A percentile compares a stretch with the other conserved stretches of the same genome.
Conservation (phyloP, 2,329 filamentous ascomycete genomes). For the Rhexocercosporidium sp. region DNA sequence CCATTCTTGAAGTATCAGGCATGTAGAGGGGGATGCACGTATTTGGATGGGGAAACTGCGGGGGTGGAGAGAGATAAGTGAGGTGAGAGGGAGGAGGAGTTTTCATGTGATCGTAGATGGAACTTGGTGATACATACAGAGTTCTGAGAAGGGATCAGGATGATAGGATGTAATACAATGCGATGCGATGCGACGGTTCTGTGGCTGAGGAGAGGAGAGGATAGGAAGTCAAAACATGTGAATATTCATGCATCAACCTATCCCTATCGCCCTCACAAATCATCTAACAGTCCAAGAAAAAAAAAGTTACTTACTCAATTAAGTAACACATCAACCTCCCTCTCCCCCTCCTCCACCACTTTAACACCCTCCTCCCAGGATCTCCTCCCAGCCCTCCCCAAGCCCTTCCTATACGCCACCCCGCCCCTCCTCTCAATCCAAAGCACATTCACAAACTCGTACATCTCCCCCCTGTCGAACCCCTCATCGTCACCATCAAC, state of each 20-base stretch:
- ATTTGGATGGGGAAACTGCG: constrained; percentile 23
- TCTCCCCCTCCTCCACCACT: neutral
- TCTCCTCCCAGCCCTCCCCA: neutral
- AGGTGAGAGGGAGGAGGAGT: neutral
- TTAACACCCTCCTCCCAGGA: neutral
- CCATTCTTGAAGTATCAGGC: too few relatives aligned
- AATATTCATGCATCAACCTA: too few relatives aligned
- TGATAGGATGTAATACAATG: too few relatives aligned
- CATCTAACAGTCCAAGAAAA: too few relatives aligned
- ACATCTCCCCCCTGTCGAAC: neutral
- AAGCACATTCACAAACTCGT: constrained; percentile 12
- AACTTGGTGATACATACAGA: too few relatives aligned
- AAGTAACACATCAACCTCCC: constrained; percentile 1
- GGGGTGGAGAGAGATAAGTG: neutral
- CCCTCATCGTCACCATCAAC: constrained; percentile 2
- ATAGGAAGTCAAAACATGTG: too few relatives aligned
- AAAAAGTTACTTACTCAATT: too few relatives aligned
- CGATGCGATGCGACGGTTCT: too few relatives aligned
- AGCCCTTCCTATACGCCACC: neutral
- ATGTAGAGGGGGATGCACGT: too few relatives aligned
- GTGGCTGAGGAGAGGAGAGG: too few relatives aligned
- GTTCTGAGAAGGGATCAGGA: too few relatives aligned
- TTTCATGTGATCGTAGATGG: constrained; percentile 7
- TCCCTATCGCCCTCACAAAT: neutral
- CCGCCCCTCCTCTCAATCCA: constrained; percentile 5